Base-by-base conservation (phyloP, 2,329 filamentous ascomycete genomes). In the Fusarium subtropicale region DNA sequence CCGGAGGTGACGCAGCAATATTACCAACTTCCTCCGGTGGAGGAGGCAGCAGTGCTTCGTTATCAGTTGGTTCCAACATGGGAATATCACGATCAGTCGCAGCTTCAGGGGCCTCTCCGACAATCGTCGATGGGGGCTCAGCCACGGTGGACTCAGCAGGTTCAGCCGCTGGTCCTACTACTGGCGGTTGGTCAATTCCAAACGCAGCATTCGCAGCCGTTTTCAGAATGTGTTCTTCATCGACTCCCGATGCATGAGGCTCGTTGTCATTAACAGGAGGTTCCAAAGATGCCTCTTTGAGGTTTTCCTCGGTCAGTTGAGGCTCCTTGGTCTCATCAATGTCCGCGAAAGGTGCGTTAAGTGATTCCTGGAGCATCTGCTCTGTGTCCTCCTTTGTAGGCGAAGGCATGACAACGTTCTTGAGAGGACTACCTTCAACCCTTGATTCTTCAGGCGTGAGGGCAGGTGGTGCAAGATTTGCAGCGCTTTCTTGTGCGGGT, bases 401-500 rank as follows among this genome's bases (percentile, higher is more conserved):
- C 12, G 85, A 85, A 12, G 79, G 80, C 18, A 85, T 62, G 30
- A 84, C 77, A 36, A 86, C 83, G 50, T 86, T 84, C 76, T 86
- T 86, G 22, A 87, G 75, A 1, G 85, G 85, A 54, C 85, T 87
- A 4, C 85, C 85, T 66, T 86, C 85, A 5, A 80, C 70, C 64
- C 73, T 79, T 2, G 79, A 78, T 5, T 80, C 77, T 36, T 71
- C 65, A 47, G 72, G 64, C 4, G 74, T 67, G 28, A 77, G 67
- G 20, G 79, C 64, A 36, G 80, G 69, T 7, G 69, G 70, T 4
- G 77, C 73, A 33, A 79, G 71, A n/a, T 62, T 75, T 56, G 77
- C 62, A 9, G 78, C 75, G 63, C 75, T 79, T 55, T 74, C 58
- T 28, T 76, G 74, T 20, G 60, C 60, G n/a, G 63, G 56, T 10